phyloP scores from a whole-genome alignment of 257 asterid species.

The Penstemon eatonii region DNA sequence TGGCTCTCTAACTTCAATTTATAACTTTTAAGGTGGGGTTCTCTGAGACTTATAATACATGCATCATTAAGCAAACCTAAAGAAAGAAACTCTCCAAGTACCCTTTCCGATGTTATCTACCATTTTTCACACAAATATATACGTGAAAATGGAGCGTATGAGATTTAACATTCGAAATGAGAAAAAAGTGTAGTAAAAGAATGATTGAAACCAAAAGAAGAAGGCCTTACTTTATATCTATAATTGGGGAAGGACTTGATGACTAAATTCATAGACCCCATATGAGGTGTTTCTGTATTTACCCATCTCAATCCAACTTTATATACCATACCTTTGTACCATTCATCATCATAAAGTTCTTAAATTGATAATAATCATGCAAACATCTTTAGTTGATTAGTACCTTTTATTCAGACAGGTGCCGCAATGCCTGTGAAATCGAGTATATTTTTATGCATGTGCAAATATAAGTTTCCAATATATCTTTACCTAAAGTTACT shows the following conservation, averaged over 20 bases:
- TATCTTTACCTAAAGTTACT: not conserved
- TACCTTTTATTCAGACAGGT: conserved; percentile 41
- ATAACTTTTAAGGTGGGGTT: no score
- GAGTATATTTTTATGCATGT: conserved; percentile 29
- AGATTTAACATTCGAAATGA: not conserved
- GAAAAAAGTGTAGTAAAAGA: conserved; percentile 32
- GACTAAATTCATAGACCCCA: conserved; percentile 45
- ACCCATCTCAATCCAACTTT: conserved; percentile 30
- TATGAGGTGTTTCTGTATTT: conserved; percentile 45
- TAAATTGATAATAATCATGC: conserved; percentile 48
- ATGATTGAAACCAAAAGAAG: conserved; percentile 52
- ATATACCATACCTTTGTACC: conserved; percentile 46
- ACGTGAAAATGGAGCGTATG: not conserved
- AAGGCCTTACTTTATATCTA: conserved; percentile 41
- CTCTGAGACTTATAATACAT: not conserved
- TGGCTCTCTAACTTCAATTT: no score
- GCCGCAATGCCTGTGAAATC: conserved; percentile 37
- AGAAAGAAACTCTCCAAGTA: not conserved
- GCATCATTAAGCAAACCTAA: not conserved
- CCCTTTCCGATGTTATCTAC: not conserved
- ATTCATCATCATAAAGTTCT: conserved; percentile 33
- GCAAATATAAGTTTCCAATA: conserved; percentile 11
- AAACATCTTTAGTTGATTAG: conserved; percentile 34
- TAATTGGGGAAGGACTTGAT: conserved; percentile 40
- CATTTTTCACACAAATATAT: not conserved